phyloP scores from a whole-genome alignment of 805 yeast species.

The Dipodascopsis uninucleata region DNA sequence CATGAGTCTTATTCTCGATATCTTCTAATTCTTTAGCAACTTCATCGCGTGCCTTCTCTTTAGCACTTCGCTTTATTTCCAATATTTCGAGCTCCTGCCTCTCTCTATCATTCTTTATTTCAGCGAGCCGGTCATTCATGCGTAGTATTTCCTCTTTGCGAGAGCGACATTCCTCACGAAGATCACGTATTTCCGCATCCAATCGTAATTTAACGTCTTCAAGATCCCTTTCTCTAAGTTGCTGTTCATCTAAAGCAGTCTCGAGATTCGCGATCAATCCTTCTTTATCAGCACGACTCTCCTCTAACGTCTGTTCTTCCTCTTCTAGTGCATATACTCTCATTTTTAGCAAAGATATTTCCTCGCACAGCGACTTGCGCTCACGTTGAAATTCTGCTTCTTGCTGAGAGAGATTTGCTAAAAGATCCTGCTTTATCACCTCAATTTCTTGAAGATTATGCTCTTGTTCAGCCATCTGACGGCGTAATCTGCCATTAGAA shows the following conservation, averaged over 20 bases:
- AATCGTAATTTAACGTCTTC: constrained; percentile 13
- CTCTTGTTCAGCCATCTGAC: constrained; percentile 34
- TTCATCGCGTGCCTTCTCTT: not conserved
- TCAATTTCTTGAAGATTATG: constrained; percentile 32
- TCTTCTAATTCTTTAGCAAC: not conserved
- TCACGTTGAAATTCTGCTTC: constrained; percentile 59
- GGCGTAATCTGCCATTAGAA: constrained; percentile 43
- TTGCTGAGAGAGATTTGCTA: constrained; percentile 64
- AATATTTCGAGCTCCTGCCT: not conserved
- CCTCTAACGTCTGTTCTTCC: constrained; percentile 30
- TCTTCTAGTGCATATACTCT: constrained; percentile 52
- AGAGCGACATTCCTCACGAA: constrained; percentile 14
- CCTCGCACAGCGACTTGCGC: constrained; percentile 47
- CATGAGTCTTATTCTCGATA: constrained; percentile 5
- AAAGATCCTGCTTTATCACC: constrained; percentile 55
- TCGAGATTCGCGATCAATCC: constrained; percentile 23
- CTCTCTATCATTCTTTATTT: not conserved
- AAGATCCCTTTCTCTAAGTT: constrained; percentile 35
- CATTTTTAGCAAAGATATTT: constrained; percentile 46
- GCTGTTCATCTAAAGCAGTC: constrained; percentile 30
- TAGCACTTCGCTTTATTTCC: constrained; percentile 1
- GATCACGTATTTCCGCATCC: constrained; percentile 17
- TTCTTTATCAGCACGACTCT: constrained; percentile 19
- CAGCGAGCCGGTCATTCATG: not conserved
- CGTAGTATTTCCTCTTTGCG: constrained; percentile 11